Base-by-base conservation (phyloP, 2,329 filamentous ascomycete species). In the Phaeoacremonium minimum region DNA sequence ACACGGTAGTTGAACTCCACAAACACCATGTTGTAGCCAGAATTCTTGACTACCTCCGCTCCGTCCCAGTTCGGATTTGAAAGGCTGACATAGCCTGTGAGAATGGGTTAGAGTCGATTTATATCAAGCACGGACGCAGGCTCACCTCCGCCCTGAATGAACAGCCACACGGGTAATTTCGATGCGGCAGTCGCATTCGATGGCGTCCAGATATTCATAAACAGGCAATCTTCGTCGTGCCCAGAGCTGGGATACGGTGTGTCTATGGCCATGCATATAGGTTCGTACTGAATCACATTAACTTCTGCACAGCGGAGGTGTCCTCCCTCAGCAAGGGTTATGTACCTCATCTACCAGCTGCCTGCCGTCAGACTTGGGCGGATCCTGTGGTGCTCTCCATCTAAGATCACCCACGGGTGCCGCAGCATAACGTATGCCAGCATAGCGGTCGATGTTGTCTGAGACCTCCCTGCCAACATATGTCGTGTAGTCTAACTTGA, bases 1-100 rank as follows among this genome's bases (percentile, higher is more conserved):
- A 85, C 73, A 6, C 80, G 70, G 49, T 82, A 82, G 55, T 80
- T 78, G 52, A 81, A 79, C 47, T 73, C 74, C 33, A 81, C 75
- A 36, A 75, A 66, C 12, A 82, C 58, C 32, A 81, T 60, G 42
- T 61, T 64, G 17, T 60, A 46, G 12, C 53, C 60, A 0, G 72
- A 74, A 43, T 52, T 51, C 18, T 61, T 51, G 16, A 77, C 60
- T 4, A 74, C 58, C 16, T 61, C 56, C 0, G 65, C 63, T 19
- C 70, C 73, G 49, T 76, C 73, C 52, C 64, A 73, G 51, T 73
- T 70, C 12, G 61, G 58, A 40, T 75, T 77, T n/a, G 63, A 55
- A 38, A 73, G 67, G 13, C 45, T 41, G 0, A 58, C 58, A 40
- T 73, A 76, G 20, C 71, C 70, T 58, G 12, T 53, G 50, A 38